Evolutionary conservation across 805 yeast genomes (phyloP), one percentile per base, ranked within the genome.

Genomic region (Ogataea minuta): DNA sequence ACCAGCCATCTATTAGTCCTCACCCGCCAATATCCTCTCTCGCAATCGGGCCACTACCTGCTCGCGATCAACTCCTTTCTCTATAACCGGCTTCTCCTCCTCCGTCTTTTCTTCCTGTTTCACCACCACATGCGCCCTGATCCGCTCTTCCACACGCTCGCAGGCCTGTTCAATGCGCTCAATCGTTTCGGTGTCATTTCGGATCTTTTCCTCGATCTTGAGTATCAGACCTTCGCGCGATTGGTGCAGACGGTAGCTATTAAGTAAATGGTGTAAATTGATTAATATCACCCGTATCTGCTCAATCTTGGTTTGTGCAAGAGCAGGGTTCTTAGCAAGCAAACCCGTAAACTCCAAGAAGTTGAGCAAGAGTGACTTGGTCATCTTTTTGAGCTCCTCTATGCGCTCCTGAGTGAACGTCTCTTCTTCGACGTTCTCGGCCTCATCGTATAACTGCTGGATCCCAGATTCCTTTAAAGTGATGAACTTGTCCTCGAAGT

Each of bases 221-320:
- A 87, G 70, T 29, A 89, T 86, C 48, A 93, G 68, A 34, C 90
- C 81, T 54, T 93, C 99, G 36, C 97, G 71, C 3, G 95, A 84
- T 58, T 93, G 99, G 62, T 93, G 98, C 3, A 97, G 93, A 45
- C 99, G 71, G 62, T 93, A 93, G 36, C 90, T 89, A 59, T 93
- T 93, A 43, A 93, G 66, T 25, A 93, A 66, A 60, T 93, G 98
- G 59, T 93, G 97, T 48, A 93, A 80, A 56, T 93, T 93, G 56
- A 91, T 83, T 36, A 93, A 66, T 9, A 91, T 79, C 10, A 83
- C 72, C 46, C 95, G 76, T 26, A 93, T 77, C 48, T 87, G 79
- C 48, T 89, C 95, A 19, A 89, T 76, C 52, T 87, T 84, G 5
- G 63, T 60, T 33, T 63, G 63, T 39, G 72, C 73, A 36, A 75